Evolutionary conservation across 2,329 filamentous ascomycete genomes (phyloP), one percentile per base, ranked within the genome.

Genomic region (Verticillium albo-atrum): DNA sequence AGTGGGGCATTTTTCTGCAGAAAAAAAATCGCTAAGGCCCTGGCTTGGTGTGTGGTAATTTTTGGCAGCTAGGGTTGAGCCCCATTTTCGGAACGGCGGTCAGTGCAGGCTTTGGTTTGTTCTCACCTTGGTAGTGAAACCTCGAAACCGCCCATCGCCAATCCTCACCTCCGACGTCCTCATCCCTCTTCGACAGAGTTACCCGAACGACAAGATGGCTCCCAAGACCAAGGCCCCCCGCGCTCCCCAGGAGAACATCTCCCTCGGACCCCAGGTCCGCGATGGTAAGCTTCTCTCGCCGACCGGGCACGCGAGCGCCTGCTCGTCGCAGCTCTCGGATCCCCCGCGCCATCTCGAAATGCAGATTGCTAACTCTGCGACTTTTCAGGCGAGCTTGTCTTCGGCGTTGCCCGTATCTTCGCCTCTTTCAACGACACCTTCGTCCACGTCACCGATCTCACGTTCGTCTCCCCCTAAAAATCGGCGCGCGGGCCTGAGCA

Each of bases 381-480:
- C 62, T 53, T 55, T 63, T 67, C 68, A 94, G 92, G 92, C 83
- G 92, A 96, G 84, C 91, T 96, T 80, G 92, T 97, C 80, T 97
- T 97, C 79, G 93, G 93, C 79, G 93, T 97, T 82, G 93, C 93
- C 78, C 91, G 93, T 79, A 97, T 97, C 85, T 95, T 97, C 82
- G 93, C 93, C 74, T 96, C 91, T 68, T 92, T 92, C 87, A 92
- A 92, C 83, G 90, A 92, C 75, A 92, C 89, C 77, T 92, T 92
- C 84, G 95, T 99, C 78, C 95, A 99, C 85, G 92, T 99, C 78
- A 99, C 95, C 85, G 95, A 98, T 96, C 92, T 99, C 79, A 89
- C 84, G 89, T 92, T 81, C 78, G 86, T 85, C 73, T 52, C 35
- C 63, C 62, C 62, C 61, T 63, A 7, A 30, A 32, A 5, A 5